Evolutionary conservation across 2,329 filamentous ascomycete species (phyloP), one percentile per base, ranked within the genome.

Genomic region (Verticillium nonalfalfae): DNA sequence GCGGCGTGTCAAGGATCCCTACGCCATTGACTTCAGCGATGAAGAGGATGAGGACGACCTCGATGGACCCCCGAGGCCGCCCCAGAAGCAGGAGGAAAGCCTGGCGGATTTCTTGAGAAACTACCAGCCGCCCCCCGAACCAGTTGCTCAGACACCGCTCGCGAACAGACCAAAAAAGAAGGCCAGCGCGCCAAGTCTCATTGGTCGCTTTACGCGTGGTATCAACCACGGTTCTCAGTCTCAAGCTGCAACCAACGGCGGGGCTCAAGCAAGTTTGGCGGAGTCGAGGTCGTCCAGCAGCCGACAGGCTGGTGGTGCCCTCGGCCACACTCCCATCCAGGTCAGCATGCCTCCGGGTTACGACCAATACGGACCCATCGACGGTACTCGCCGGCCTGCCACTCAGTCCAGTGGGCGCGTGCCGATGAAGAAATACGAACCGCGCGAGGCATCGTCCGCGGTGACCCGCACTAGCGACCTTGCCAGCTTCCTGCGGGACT

Each of bases 1-100:
- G 55, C 85, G 89, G 56, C 87, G 91, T 34, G 86, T 93, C 59
- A 90, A 85, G 61, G 95, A 99, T 69, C 95, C 94, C 0, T 98
- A 98, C 67, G 91, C 93, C n/a, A 91, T 98, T 65, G 93, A 97
- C 70, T 79, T 87, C 35, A 90, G 88, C 68, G 89, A 91, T 61
- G 85, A 90, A 60, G 87, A 87, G 4, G 80, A 87, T 9, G 82
- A 85, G 14, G 81, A 87, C 1, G 79, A 75, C 10, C 67, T 73
- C 2, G 71, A 69, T 26, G 64, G 85, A 35, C 68, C 73, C 40
- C 67, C 77, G 70, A 70, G 76, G 61, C 66, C 70, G 33, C 72
- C 75, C 13, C 69, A 68, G 4, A 79, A 79, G 64, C 76, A 81
- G 64, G 85, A 90, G 69, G 88, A 93, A 73, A 89, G 85, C 65